phyloP scores from a whole-genome alignment of 2,329 filamentous ascomycete genomes.

The Ophiostoma angusticollis region DNA sequence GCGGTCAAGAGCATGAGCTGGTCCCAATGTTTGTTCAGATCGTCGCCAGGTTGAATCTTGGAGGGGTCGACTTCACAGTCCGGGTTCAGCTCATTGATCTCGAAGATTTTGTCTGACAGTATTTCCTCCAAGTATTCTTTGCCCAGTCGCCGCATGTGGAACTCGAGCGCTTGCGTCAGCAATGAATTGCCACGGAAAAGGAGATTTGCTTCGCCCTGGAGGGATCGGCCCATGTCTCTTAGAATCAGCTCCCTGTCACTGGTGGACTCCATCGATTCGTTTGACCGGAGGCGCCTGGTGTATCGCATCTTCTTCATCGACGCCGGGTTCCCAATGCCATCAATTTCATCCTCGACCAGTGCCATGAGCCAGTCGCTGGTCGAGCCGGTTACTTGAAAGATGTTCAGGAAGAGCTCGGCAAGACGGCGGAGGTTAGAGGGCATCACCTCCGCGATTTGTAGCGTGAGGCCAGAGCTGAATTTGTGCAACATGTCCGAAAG shows the following conservation, averaged over 20 bases:
- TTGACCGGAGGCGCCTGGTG: conserved; percentile 56
- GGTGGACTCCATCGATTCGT: conserved; percentile 49
- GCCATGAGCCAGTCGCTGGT: conserved; percentile 85
- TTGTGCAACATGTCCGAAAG: conserved; percentile 74
- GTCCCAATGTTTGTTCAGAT: conserved; percentile 73
- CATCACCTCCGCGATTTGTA: conserved; percentile 69
- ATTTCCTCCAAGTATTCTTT: conserved; percentile 87
- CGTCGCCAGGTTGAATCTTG: conserved; percentile 51
- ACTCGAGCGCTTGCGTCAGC: conserved; percentile 83
- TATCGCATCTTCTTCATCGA: conserved; percentile 62
- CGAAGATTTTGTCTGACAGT: conserved; percentile 68
- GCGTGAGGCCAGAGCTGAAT: conserved; percentile 71
- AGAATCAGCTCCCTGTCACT: conserved; percentile 60
- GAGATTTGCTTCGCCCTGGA: conserved; percentile 81
- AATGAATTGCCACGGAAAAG: conserved; percentile 92
- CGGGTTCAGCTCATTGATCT: conserved; percentile 82
- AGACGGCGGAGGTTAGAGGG: conserved; percentile 67
- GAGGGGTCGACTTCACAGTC: conserved; percentile 95
- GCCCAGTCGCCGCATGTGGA: conserved; percentile 88
- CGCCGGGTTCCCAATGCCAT: conserved; percentile 74
- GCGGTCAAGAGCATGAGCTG: conserved; percentile 64
- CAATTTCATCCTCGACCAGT: conserved; percentile 92
- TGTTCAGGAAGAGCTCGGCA: conserved; percentile 79
- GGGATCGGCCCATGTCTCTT: conserved; percentile 64
- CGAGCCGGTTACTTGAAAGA: conserved; percentile 82